Conservation (phyloP, 164 flowering plant species). For the Vitis rotundifolia region DNA sequence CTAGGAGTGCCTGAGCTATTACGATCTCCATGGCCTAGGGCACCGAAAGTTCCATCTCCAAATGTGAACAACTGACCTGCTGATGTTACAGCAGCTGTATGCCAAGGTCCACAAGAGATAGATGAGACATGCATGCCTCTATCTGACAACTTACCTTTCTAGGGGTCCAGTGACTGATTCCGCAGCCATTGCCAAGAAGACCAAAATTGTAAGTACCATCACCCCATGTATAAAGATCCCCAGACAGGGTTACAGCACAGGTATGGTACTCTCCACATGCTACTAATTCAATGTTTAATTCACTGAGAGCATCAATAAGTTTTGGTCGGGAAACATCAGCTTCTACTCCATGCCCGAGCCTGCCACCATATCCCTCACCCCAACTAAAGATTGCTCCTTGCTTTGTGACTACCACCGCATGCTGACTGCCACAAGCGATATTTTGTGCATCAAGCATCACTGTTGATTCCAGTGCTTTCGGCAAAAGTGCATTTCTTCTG, state of each 20-base stretch:
- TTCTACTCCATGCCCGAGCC: slow-evolving; percentile 92
- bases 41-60: slow-evolving; percentile 98
- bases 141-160: slow-evolving; percentile 63
- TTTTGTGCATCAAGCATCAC: slow-evolving; percentile 72
- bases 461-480: slow-evolving; percentile 77
- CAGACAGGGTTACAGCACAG: slow-evolving; percentile 79
- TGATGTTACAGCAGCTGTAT: slow-evolving; percentile 80
- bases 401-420: slow-evolving; percentile 77
- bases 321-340: slow-evolving; percentile 71
- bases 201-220: slow-evolving; percentile 66
- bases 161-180: slow-evolving; percentile 83
- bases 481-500: slow-evolving; percentile 59
- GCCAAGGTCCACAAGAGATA: slow-evolving; percentile 96
- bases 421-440: slow-evolving; percentile 81
- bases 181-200: slow-evolving; percentile 83
- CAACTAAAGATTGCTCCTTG: slow-evolving; percentile 91
- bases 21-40: slow-evolving; percentile 86
- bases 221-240: slow-evolving; percentile 96
- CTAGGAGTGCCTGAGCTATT: slow-evolving; percentile 52
- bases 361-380: slow-evolving; percentile 96
- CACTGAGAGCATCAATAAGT: slow-evolving; percentile 64
- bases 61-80: slow-evolving; percentile 86
- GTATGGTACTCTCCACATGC: slow-evolving; percentile 96
- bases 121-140: slow-evolving; percentile 64
- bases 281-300: slow-evolving; percentile 63